Evolutionary conservation across 2,329 filamentous ascomycete species (phyloP).

Genomic region (Fusarium nygamai): DNA sequence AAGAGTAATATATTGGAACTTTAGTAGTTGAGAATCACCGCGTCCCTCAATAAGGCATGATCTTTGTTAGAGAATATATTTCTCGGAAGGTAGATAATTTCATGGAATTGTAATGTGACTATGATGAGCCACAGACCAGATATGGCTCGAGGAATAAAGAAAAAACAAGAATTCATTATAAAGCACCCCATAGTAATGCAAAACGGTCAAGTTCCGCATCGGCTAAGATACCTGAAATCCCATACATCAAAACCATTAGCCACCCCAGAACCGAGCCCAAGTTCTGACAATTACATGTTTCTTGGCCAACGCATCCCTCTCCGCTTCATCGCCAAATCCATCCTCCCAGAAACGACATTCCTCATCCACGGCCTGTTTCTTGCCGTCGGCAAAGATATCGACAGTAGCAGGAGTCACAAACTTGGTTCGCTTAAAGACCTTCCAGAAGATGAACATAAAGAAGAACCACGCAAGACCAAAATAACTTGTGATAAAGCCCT

Average conservation of each 20-base stretch:
- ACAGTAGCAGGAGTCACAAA: background rate
- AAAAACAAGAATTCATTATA: too few species aligned
- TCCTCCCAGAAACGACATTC: background rate
- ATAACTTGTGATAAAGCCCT: background rate
- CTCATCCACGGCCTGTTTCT: background rate
- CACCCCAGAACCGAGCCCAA: background rate
- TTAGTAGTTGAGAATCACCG: background rate
- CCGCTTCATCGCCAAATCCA: background rate
- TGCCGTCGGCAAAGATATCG: background rate
- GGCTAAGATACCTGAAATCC: too few species aligned
- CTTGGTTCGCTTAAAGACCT: background rate
- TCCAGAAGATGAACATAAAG: background rate
- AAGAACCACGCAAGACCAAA: background rate
- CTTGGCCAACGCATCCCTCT: background rate
- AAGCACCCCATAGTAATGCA: fast-evolving
- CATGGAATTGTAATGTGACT: background rate
- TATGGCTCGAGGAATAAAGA: background rate
- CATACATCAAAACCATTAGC: background rate
- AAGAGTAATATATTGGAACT: background rate
- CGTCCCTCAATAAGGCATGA: background rate
- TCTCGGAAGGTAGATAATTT: background rate
- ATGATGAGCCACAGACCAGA: background rate
- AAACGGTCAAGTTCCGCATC: background rate
- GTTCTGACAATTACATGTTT: background rate
- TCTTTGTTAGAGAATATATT: fast-evolving